Evolutionary conservation across 169 alveolate species (phyloP).

Genomic region (Eimeria tenella): DNA sequence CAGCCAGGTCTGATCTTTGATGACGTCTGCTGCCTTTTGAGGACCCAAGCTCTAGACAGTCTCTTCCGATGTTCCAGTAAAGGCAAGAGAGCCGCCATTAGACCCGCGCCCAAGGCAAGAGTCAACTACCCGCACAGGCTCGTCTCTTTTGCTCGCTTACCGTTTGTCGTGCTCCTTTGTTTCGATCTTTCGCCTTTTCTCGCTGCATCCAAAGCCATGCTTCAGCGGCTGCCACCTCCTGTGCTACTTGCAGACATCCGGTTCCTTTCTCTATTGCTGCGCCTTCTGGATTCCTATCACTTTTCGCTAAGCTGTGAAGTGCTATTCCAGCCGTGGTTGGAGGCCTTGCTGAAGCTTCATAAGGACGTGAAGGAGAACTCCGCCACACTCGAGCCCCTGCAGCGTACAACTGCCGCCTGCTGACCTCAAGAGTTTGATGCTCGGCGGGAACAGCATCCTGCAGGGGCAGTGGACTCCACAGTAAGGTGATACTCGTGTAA

Average conservation of each 20-base stretch:
- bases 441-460: background rate
- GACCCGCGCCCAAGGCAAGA: too few relatives aligned
- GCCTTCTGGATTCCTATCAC: background rate
- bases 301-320: background rate
- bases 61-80: too few relatives aligned
- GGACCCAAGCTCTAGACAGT: too few relatives aligned
- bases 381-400: slow-evolving; percentile 37
- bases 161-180: background rate
- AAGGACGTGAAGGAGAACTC: background rate
- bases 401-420: slow-evolving; percentile 60
- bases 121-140: too few relatives aligned
- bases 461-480: background rate
- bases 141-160: background rate
- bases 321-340: background rate
- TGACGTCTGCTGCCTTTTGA: too few relatives aligned
- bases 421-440: slow-evolving; percentile 37
- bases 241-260: background rate
- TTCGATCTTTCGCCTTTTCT: background rate
- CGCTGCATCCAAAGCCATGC: slow-evolving; percentile 19
- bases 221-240: background rate
- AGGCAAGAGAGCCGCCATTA: too few relatives aligned
- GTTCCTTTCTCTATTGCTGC: background rate
- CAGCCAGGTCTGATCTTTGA: too few relatives aligned
- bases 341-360: background rate
- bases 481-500: background rate